Conservation (phyloP, 805 yeast genomes). For the Torulaspora franciscae region DNA sequence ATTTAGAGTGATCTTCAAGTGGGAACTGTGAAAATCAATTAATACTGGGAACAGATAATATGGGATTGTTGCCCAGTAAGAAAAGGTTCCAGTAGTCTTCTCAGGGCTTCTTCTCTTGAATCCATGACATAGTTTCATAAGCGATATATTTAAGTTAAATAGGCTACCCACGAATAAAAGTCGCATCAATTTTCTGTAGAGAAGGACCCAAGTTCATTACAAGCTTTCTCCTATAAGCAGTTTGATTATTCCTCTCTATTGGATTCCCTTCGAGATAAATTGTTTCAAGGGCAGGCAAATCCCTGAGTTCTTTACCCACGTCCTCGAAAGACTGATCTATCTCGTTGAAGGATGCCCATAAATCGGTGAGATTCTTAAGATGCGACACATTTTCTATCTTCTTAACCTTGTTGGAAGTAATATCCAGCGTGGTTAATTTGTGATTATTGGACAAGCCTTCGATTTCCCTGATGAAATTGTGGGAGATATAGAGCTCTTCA, state of each 20-base stretch:
- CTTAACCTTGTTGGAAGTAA: constrained; percentile 67
- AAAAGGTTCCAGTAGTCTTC: too few species aligned
- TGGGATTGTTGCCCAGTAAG: too few species aligned
- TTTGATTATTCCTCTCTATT: constrained; percentile 62
- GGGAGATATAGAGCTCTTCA: constrained; percentile 84
- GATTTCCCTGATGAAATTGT: constrained; percentile 68
- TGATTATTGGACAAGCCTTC: constrained; percentile 71
- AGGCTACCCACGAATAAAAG: constrained; percentile 46
- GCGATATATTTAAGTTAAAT: background rate
- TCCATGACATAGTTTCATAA: too few species aligned
- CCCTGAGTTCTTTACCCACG: constrained; percentile 58
- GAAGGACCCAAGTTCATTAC: constrained; percentile 59
- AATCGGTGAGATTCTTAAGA: constrained; percentile 69
- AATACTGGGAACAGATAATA: too few species aligned
- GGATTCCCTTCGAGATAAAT: constrained; percentile 96
- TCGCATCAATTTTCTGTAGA: constrained; percentile 84
- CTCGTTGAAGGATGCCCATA: constrained; percentile 86
- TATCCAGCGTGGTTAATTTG: constrained; percentile 69
- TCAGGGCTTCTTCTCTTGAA: too few species aligned
- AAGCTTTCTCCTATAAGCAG: constrained; percentile 81
- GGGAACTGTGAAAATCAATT: too few species aligned
- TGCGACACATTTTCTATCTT: constrained; percentile 62
- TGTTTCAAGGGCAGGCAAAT: constrained; percentile 64
- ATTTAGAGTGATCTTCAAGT: too few species aligned
- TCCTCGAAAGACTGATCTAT: constrained; percentile 61